A percentile compares a stretch with the other conserved stretches of the same genome.
phyloP scores from a whole-genome alignment of 805 yeast genomes.

The Candida ovalis region DNA sequence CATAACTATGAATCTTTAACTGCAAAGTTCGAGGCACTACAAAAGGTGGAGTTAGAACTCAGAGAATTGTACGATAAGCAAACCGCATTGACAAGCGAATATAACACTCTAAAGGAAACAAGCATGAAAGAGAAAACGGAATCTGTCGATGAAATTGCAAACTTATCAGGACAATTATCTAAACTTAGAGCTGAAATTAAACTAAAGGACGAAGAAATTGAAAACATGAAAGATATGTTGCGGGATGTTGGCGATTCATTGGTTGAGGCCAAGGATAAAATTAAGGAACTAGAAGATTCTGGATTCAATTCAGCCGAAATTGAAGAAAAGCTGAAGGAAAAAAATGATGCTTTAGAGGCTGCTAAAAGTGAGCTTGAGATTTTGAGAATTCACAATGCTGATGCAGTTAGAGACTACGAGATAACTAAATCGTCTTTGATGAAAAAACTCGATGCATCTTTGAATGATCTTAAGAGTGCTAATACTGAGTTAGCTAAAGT shows the following conservation, averaged over 20 bases:
- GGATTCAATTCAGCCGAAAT: neutral
- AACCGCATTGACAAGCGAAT: slow-evolving; percentile 1
- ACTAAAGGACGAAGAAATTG: slow-evolving; percentile 58
- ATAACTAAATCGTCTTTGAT: slow-evolving; percentile 23
- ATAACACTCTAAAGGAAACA: neutral
- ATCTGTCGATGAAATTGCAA: slow-evolving; percentile 5
- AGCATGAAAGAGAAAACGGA: neutral
- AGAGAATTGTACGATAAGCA: slow-evolving; percentile 7
- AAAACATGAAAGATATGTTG: slow-evolving; percentile 69
- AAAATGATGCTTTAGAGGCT: slow-evolving; percentile 19
- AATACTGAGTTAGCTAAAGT: slow-evolving; percentile 7
- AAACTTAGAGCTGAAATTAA: slow-evolving; percentile 32
- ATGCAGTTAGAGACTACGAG: slow-evolving; percentile 34
- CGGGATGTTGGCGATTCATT: slow-evolving; percentile 74
- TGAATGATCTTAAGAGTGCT: slow-evolving; percentile 10
- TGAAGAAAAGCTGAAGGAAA: slow-evolving; percentile 2
- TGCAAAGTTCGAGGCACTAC: slow-evolving; percentile 5
- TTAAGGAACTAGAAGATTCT: slow-evolving; percentile 37
- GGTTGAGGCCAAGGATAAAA: slow-evolving; percentile 60
- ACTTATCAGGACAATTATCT: slow-evolving; percentile 7
- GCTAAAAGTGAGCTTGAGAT: slow-evolving; percentile 24
- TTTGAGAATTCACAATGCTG: slow-evolving; percentile 35
- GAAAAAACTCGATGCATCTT: slow-evolving; percentile 19
- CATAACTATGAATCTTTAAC: slow-evolving; percentile 21
- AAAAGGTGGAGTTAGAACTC: slow-evolving; percentile 6